A percentile compares a stretch with the other conserved stretches of the same genome.
Conservation (phyloP, 1,284 basidiomycete genomes). For the Puccinia triticina region DNA sequence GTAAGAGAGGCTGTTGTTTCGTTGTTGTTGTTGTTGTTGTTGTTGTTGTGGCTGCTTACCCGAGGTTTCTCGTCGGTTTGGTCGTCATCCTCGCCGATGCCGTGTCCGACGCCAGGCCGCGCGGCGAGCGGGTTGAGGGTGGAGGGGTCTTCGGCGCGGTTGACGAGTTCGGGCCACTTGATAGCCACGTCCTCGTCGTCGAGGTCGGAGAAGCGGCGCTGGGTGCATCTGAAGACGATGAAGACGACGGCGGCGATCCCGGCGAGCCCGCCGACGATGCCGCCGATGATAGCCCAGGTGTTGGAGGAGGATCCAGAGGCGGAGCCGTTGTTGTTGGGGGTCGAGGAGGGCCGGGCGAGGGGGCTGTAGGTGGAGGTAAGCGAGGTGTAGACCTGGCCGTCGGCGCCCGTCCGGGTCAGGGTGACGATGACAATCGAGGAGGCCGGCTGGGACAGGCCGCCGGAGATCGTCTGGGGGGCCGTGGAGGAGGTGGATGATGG, state of each 20-base stretch:
- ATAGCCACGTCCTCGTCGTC: constrained; percentile 56
- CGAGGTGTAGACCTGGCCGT: constrained; percentile 50
- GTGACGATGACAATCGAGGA: constrained; percentile 53
- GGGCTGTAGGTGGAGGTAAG: constrained; percentile 51
- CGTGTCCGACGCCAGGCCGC: constrained; percentile 54
- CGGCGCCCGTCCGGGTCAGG: constrained; percentile 53
- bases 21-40: not conserved
- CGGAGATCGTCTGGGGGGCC: not conserved
- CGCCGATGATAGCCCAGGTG: constrained; percentile 57
- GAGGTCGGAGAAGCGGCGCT: constrained; percentile 55
- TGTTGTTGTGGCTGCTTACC: not conserved
- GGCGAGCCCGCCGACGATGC: constrained; percentile 56
- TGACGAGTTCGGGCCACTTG: constrained; percentile 57
- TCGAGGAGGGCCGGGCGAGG: constrained; percentile 35
- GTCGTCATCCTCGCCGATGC: constrained; percentile 55
- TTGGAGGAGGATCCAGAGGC: constrained; percentile 12
- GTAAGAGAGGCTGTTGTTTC: not conserved
- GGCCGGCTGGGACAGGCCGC: constrained; percentile 17
- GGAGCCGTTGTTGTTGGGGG: constrained; percentile 31
- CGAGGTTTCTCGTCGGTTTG: constrained; percentile 37
- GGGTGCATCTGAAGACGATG: constrained; percentile 54
- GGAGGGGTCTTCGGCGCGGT: constrained; percentile 53
- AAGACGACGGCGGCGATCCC: constrained; percentile 54
- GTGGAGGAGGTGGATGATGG: not conserved
- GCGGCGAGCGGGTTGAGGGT: constrained; percentile 57